These are phyloP conservation scores for Candida orba DNA, from an alignment of 805 yeast genomes.

Conservation along the genomic window DNA sequence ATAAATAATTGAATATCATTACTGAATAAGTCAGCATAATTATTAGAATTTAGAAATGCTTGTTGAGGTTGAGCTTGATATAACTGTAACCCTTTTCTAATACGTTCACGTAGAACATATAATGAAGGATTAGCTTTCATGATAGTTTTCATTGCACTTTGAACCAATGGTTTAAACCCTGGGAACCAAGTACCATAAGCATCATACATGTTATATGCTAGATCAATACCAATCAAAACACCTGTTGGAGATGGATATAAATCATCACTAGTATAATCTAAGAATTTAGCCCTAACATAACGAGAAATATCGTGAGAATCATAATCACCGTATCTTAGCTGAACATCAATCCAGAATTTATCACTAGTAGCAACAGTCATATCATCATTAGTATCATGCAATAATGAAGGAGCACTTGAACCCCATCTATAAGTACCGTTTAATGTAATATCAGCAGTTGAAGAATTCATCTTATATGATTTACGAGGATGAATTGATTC, in stretches of 20 bases:
- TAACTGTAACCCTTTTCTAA: constrained; percentile 87
- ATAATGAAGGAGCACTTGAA: constrained; percentile 70
- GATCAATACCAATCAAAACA: constrained; percentile 79
- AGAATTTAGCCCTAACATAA: constrained; percentile 84
- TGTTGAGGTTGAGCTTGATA: constrained; percentile 93
- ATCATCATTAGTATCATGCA: constrained; percentile 63
- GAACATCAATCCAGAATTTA: constrained; percentile 93
- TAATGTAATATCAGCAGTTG: constrained; percentile 84
- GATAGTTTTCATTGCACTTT: constrained; percentile 85
- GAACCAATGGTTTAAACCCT: constrained; percentile 83
- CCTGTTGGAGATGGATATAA: constrained; percentile 93
- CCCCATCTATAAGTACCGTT: constrained; percentile 76
- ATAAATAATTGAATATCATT: constrained; percentile 78
- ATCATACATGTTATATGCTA: constrained; percentile 93
- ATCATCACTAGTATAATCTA: constrained; percentile 88
- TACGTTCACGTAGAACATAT: constrained; percentile 85
- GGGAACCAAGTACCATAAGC: constrained; percentile 98
- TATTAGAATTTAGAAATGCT: constrained; percentile 79
- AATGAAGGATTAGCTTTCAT: constrained; percentile 94
- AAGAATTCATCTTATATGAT: constrained; percentile 94
- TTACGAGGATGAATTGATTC: constrained; percentile 95
- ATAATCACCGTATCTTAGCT: constrained; percentile 91
- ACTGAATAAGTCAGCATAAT: constrained; percentile 84
- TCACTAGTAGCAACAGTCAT: constrained; percentile 48
- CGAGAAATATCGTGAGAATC: constrained; percentile 96